Evolutionary conservation across 2,329 filamentous ascomycete species (phyloP).

Genomic region (Penicillium sp.): DNA sequence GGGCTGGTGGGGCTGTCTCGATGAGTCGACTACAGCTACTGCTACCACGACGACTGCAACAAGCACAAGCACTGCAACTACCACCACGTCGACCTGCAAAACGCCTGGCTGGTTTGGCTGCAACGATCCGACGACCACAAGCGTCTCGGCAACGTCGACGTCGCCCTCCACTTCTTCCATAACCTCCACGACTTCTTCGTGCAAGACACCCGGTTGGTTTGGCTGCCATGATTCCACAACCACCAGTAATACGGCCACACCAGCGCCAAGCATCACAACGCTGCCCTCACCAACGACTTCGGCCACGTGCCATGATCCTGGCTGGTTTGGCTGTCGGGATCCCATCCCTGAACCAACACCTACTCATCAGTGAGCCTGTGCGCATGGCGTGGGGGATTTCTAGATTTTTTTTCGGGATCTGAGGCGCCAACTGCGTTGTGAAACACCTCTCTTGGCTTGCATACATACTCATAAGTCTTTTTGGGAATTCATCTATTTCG

Average conservation of each 20-base stretch:
- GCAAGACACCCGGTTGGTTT: constrained; percentile 40
- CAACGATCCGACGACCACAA: constrained; percentile 41
- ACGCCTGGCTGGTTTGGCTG: constrained; percentile 47
- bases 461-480: constrained; percentile 6
- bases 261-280: constrained; percentile 11
- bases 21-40: constrained; percentile 49
- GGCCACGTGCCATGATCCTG: constrained; percentile 16
- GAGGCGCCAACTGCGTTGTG: background rate
- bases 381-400: background rate
- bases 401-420: background rate
- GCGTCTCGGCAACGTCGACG: constrained; percentile 18
- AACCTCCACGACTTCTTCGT: constrained; percentile 16
- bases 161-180: constrained; percentile 18
- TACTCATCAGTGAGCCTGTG: background rate
- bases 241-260: constrained; percentile 6
- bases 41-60: constrained; percentile 42
- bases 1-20: constrained; percentile 78
- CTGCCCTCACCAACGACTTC: constrained; percentile 9
- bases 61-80: constrained; percentile 32
- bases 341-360: constrained; percentile 6
- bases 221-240: constrained; percentile 32
- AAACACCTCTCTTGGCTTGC: background rate
- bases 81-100: constrained; percentile 41
- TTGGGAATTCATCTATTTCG: constrained; percentile 1
- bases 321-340: constrained; percentile 23